Base-by-base conservation (phyloP, 1,284 basidiomycete species). In the Sanghuangporus sanghuang region DNA sequence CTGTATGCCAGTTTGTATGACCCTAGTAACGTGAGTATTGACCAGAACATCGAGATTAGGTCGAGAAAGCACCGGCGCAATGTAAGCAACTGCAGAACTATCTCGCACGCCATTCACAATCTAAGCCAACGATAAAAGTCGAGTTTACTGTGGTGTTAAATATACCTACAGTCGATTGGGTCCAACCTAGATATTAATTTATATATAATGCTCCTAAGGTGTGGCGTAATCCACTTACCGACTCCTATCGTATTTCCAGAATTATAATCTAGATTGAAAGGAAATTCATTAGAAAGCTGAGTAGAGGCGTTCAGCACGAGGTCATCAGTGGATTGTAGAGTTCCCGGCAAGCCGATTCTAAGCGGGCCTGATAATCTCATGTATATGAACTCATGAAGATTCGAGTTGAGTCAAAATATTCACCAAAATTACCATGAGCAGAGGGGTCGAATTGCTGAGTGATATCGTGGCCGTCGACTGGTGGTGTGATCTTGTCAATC, bases 381-480 rank as follows among this genome's bases (percentile, higher is more conserved):
- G 12, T 39, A 8, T 18, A 6, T 57, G n/a, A 59, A 5, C 40
- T 44, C 18, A 27, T 14, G 32, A 23, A 16, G 3, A 46, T 48
- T 14, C n/a, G 23, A 21, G 14, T 27, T 21, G 50, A 7, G 2
- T 12, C 1, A 59, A 46, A 27, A 36, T 49, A 52, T 39, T 60
- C 62, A 50, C 71, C 71, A 44, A n/a, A 46, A 11, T 60, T 62
- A 11, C 70, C 67, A 57, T 72, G 72, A 14, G 65, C 46, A 16
- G 57, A 49, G 2, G 70, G 66, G 21, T 63, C 62, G 52, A 69
- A 61, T 53, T 71, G 48, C 9, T 68, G 70, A 2, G 68, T 63
- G 23, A 59, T 68, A 50, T 71, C 56, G 18, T 66, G 68, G 12
- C 59, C 42, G 54, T 70, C 69, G 12, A 62, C 66, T 54, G 69